These are phyloP conservation scores for Penicillium lividum DNA, from an alignment of 495 filamentous ascomycete species.

Conservation along the genomic window DNA sequence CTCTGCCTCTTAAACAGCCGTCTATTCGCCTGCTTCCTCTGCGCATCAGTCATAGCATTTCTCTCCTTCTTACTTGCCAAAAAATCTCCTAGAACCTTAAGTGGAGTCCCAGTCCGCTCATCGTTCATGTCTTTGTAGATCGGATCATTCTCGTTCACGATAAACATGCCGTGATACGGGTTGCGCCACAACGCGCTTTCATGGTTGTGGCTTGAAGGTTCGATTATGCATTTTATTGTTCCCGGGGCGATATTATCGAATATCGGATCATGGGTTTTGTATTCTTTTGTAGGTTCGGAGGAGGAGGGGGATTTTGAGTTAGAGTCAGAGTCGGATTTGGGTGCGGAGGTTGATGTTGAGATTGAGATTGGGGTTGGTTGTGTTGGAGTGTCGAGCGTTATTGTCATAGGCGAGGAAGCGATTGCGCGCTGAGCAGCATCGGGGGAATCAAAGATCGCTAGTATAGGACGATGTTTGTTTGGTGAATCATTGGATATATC, in stretches of 20 bases:
- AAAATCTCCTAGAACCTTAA: slow-evolving; percentile 34
- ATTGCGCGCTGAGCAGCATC: slow-evolving; percentile 37
- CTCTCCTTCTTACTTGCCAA: slow-evolving; percentile 26
- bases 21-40: slow-evolving; percentile 22
- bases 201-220: slow-evolving; percentile 31
- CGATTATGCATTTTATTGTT: slow-evolving; percentile 29
- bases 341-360: neutral
- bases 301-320: neutral
- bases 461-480: slow-evolving; percentile 16
- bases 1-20: slow-evolving; percentile 23
- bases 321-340: too few species aligned
- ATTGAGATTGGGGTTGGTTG: slow-evolving; percentile 1
- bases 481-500: slow-evolving; percentile 18
- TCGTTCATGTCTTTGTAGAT: slow-evolving; percentile 31
- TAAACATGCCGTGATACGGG: slow-evolving; percentile 28
- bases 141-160: slow-evolving; percentile 7
- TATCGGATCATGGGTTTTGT: neutral
- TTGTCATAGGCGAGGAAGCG: slow-evolving; percentile 34
- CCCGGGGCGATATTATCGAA: neutral
- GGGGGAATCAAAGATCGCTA: slow-evolving; percentile 41
- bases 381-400: slow-evolving; percentile 18
- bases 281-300: neutral
- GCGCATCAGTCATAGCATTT: slow-evolving; percentile 10
- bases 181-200: slow-evolving; percentile 27
- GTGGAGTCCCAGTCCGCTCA: slow-evolving; percentile 24